Base-by-base conservation (phyloP, 371 early-diverging fungal species). In the Funneliformis caledonium region DNA sequence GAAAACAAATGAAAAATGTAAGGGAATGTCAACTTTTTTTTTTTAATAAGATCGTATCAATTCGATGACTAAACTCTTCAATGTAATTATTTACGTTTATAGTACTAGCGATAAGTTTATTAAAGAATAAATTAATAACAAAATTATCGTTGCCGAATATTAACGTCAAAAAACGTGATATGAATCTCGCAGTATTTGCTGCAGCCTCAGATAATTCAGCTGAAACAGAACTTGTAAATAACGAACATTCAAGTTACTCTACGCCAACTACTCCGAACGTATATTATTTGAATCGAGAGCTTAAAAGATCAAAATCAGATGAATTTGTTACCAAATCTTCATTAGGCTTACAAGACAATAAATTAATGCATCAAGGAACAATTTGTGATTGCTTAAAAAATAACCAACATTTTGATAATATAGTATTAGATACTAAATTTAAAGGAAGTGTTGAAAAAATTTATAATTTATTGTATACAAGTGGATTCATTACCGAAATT, bases 371-470 rank as follows among this genome's bases (percentile, higher is more conserved):
- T 19, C 72, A 47, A 4, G 72, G 60, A 26, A 72, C 80, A 1
- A 43, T 22, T 31, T 80, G 80, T 70, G 26, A 69, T 56, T 80
- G 80, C 60, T 47, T 80, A 19, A 26, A 60, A 31, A 70, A 56
- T 26, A 61, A 72, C 12, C 33, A 72, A 19, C 80, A 80, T 22
- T 80, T 19, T 60, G 11, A n/a, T 22, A n/a, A 47, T 56, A 1
- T 72, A 26, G 12, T 61, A 12, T 45, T 80, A 9, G 80, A 80
- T 61, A 42, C 72, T 14, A 43, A 52, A 26, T 80, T 70, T 61
- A 37, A 19, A 61, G 80, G 80, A 42, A 72, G 26, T 14, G n/a
- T 80, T 60, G 80, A 80, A 80, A 56, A 70, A 16, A 47, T 80
- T 42, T 80, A 60, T 59, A 72, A 70, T 61, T 61, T 80, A 19